A percentile compares a stretch with the other conserved stretches of the same genome.
These are phyloP conservation scores for Albatrellus ellisii DNA, from an alignment of 768 basidiomycete species.

Conservation along the genomic window DNA sequence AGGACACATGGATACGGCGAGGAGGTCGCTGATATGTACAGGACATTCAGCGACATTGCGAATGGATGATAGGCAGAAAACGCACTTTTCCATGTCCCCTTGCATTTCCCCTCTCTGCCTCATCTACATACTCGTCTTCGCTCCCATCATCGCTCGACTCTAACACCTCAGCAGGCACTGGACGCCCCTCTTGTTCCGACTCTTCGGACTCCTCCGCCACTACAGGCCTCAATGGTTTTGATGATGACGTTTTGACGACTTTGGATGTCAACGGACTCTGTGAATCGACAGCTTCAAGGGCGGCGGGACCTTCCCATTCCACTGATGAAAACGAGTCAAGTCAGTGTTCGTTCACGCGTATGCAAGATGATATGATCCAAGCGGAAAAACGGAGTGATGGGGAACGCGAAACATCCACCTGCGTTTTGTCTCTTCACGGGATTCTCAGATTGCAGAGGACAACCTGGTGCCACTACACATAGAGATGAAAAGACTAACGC, in stretches of 20 bases:
- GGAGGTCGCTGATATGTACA: slow-evolving; percentile 29
- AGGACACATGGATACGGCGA: slow-evolving; percentile 26
- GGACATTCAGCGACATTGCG: slow-evolving; percentile 1
- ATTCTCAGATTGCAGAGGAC: no score
- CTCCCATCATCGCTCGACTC: slow-evolving; percentile 25
- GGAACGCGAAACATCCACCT: neutral
- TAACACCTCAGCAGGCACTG: slow-evolving; percentile 12
- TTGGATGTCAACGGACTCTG: slow-evolving; percentile 4
- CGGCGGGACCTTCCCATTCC: slow-evolving; percentile 60
- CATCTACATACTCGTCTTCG: slow-evolving; percentile 63
- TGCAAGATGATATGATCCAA: neutral
- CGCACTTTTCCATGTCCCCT: slow-evolving; percentile 33
- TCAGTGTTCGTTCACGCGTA: neutral
- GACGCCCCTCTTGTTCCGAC: slow-evolving; percentile 29
- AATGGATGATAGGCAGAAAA: slow-evolving; percentile 11
- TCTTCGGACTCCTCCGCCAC: slow-evolving; percentile 23
- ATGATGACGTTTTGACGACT: slow-evolving; percentile 18
- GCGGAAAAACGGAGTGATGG: neutral
- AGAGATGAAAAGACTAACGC: no score
- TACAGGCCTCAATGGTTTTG: neutral
- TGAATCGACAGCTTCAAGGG: slow-evolving; percentile 24
- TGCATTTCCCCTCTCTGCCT: slow-evolving; percentile 22
- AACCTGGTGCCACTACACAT: neutral
- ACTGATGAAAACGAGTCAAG: slow-evolving; percentile 26
- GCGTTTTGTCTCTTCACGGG: neutral